These are phyloP conservation scores for Melaleuca alternifolia DNA, from an alignment of 345 rosid species.

Conservation along the genomic window DNA sequence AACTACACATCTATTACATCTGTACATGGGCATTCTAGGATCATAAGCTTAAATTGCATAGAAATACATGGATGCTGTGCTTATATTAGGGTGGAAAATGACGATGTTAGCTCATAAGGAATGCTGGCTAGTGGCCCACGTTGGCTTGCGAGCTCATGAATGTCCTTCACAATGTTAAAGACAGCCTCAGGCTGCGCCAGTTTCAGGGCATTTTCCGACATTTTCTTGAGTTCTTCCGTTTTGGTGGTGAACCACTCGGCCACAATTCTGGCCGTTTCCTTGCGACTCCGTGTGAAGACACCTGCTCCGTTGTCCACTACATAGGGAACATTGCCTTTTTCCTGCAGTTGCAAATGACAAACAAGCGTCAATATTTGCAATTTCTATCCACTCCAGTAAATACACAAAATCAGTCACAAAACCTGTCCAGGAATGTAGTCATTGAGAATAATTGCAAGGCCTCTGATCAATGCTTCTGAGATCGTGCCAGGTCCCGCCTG, in stretches of 20 bases:
- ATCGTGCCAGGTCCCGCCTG: conserved; percentile 99
- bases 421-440: conserved; percentile 98
- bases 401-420: not conserved
- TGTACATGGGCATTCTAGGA: not conserved
- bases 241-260: conserved; percentile 85
- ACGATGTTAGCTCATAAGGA: conserved; percentile 66
- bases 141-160: conserved; percentile 57
- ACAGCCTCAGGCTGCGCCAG: conserved; percentile 95
- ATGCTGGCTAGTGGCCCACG: conserved; percentile 58
- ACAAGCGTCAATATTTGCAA: not conserved
- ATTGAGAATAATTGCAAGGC: conserved; percentile 89
- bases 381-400: not conserved
- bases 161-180: conserved; percentile 83
- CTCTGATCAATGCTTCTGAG: conserved; percentile 82
- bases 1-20: not conserved
- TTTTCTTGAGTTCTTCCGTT: conserved; percentile 48
- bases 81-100: conserved; percentile 56
- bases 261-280: conserved; percentile 79
- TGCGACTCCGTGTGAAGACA: conserved; percentile 84
- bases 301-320: conserved; percentile 95
- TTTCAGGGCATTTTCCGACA: conserved; percentile 58
- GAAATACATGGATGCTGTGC: not conserved
- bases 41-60: not conserved
- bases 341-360: conserved; percentile 13
- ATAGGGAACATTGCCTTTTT: conserved; percentile 93